Percentiles rank a stretch among this genome's conserved stretches.
These are phyloP conservation scores for Cyclotella atomus DNA, from an alignment of 108 stramenopile genomes.

Conservation along the genomic window DNA sequence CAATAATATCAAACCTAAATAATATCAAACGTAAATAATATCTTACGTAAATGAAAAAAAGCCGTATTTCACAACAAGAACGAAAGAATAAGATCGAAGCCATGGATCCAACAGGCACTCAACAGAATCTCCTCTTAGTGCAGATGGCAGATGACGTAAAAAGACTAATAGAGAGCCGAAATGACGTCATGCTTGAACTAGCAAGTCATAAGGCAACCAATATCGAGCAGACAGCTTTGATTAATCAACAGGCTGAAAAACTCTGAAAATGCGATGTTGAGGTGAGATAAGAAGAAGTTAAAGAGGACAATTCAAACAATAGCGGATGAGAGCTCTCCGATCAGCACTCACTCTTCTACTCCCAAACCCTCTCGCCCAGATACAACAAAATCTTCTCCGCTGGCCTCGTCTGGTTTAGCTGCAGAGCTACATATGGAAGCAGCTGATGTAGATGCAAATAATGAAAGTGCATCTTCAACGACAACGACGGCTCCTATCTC, in stretches of 20 bases:
- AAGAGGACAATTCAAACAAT: not conserved
- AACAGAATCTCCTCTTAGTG: not conserved
- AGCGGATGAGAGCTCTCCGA: not conserved
- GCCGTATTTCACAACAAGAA: too few relatives aligned
- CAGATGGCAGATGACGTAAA: conserved; percentile 3
- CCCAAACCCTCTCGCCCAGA: not conserved
- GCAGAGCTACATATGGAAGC: not conserved
- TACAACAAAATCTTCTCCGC: not conserved
- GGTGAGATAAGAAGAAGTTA: not conserved
- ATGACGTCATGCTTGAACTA: not conserved
- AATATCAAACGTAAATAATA: too few relatives aligned
- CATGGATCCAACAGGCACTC: not conserved
- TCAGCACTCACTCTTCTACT: not conserved
- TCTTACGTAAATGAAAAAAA: too few relatives aligned
- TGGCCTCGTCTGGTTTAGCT: not conserved
- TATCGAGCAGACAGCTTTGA: not conserved
- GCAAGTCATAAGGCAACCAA: conserved; percentile 7
- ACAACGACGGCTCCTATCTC: not conserved
- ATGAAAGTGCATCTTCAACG: not conserved
- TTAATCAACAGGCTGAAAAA: not conserved
- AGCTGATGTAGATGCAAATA: not conserved
- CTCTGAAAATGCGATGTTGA: not conserved
- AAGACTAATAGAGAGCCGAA: not conserved
- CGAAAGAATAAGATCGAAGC: not conserved
- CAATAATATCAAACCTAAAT: too few relatives aligned